Percentiles rank a stretch among this genome's conserved stretches.
These are phyloP conservation scores for Xerocomus nothofagi DNA, from an alignment of 1,284 basidiomycete genomes.

Conservation along the genomic window DNA sequence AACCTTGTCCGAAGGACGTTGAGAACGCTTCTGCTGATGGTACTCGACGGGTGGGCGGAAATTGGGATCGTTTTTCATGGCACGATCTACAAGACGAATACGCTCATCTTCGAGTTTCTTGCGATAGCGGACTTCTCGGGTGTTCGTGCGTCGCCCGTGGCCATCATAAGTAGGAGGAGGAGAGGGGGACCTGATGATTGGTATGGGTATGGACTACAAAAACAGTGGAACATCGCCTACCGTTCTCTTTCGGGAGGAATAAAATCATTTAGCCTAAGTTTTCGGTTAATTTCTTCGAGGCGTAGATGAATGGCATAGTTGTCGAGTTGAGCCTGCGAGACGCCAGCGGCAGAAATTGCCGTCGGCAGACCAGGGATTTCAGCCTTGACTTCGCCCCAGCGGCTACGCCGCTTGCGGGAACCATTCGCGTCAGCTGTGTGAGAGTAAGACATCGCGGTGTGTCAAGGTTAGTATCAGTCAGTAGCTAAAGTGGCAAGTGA, in stretches of 20 bases:
- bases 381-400: constrained; percentile 91
- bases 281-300: constrained; percentile 96
- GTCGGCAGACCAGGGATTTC: constrained; percentile 90
- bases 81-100: constrained; percentile 89
- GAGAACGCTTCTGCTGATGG: constrained; percentile 89
- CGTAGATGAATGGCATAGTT: constrained; percentile 94
- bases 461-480: constrained; percentile 58
- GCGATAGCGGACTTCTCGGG: constrained; percentile 95
- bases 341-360: constrained; percentile 87
- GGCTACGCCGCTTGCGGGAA: constrained; percentile 89
- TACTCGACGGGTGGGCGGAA: constrained; percentile 97
- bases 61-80: constrained; percentile 96
- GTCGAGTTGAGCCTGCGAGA: constrained; percentile 90
- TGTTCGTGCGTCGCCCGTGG: constrained; percentile 97
- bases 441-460: constrained; percentile 41
- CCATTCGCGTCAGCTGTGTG: constrained; percentile 71
- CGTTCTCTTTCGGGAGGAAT: constrained; percentile 95
- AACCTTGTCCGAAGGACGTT: constrained; percentile 94
- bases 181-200: constrained; percentile 75
- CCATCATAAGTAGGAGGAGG: constrained; percentile 97
- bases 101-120: constrained; percentile 99
- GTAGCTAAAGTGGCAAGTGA: constrained; percentile 48
- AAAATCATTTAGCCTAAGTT: constrained; percentile 91
- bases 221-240: constrained; percentile 37
- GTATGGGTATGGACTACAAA: constrained; percentile 16